Conservation (phyloP, 2,329 filamentous ascomycete species). For the Talaromyces sp. region DNA sequence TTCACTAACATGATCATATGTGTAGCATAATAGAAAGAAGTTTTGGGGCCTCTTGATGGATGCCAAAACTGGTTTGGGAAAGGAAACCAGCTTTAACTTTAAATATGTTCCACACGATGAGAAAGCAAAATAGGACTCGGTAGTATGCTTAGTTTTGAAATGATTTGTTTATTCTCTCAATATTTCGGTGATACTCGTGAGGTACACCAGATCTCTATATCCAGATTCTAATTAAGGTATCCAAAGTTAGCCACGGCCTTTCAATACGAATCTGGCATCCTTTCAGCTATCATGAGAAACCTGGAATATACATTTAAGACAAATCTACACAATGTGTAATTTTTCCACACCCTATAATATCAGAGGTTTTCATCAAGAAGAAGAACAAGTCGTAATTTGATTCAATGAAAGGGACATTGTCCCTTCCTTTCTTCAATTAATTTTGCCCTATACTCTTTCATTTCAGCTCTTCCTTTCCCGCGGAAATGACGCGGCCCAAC, state of each 20-base stretch:
- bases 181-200: background rate
- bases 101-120: slow-evolving; percentile 49
- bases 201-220: background rate
- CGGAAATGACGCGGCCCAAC: slow-evolving; percentile 59
- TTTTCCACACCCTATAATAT: background rate
- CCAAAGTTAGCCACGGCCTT: background rate
- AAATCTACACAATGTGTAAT: background rate
- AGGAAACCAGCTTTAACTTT: slow-evolving; percentile 64
- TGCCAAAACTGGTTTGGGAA: slow-evolving; percentile 61
- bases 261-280: background rate
- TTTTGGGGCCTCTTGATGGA: background rate
- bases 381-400: background rate
- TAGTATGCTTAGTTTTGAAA: background rate
- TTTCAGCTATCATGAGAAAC: background rate
- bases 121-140: background rate
- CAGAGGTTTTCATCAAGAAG: background rate
- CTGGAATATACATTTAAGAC: background rate
- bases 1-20: background rate
- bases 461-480: slow-evolving; percentile 51
- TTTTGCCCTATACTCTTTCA: slow-evolving; percentile 38
- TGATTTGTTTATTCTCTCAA: background rate
- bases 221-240: background rate
- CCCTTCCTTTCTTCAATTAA: slow-evolving; percentile 37
- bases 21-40: background rate
- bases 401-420: slow-evolving; percentile 47